Conservation (phyloP, 2,329 filamentous ascomycete species). For the Pseudomassariella vexata region DNA sequence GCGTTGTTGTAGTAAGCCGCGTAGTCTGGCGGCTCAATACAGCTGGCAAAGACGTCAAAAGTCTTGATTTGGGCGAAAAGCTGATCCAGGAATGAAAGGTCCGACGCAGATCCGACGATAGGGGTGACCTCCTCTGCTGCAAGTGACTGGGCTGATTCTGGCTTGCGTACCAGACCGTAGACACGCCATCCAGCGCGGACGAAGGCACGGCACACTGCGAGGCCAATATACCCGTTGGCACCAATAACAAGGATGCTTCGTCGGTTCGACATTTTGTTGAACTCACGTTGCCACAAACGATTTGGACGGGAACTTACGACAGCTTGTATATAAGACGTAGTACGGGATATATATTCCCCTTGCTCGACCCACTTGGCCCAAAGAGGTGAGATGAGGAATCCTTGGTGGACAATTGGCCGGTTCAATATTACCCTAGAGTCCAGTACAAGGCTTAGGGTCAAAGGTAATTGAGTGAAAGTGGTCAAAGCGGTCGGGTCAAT, state of each 20-base stretch:
- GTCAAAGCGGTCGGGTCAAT: too few species aligned
- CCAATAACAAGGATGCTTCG: constrained; percentile 37
- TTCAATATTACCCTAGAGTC: too few species aligned
- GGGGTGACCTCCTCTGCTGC: constrained; percentile 31
- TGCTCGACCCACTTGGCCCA: too few species aligned
- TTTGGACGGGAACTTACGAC: too few species aligned
- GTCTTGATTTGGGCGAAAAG: constrained; percentile 19
- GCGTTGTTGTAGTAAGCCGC: constrained; percentile 31
- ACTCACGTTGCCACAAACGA: too few species aligned
- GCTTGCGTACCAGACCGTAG: constrained; percentile 36
- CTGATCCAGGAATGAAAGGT: constrained; percentile 21
- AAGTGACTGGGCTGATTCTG: constrained; percentile 22
- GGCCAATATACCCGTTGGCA: constrained; percentile 43
- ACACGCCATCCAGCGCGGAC: constrained; percentile 36
- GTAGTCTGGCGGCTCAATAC: constrained; percentile 35
- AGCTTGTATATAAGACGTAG: too few species aligned
- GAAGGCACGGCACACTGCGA: constrained; percentile 38
- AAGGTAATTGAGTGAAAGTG: too few species aligned
- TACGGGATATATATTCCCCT: too few species aligned
- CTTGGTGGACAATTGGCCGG: too few species aligned
- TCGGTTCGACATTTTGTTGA: constrained; percentile 1
- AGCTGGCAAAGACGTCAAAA: constrained; percentile 37
- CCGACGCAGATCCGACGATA: constrained; percentile 30
- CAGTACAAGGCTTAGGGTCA: too few species aligned
- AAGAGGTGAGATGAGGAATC: too few species aligned